Evolutionary conservation across 352 stramenopile species (phyloP).

Genomic region (Pythium chondricola): DNA sequence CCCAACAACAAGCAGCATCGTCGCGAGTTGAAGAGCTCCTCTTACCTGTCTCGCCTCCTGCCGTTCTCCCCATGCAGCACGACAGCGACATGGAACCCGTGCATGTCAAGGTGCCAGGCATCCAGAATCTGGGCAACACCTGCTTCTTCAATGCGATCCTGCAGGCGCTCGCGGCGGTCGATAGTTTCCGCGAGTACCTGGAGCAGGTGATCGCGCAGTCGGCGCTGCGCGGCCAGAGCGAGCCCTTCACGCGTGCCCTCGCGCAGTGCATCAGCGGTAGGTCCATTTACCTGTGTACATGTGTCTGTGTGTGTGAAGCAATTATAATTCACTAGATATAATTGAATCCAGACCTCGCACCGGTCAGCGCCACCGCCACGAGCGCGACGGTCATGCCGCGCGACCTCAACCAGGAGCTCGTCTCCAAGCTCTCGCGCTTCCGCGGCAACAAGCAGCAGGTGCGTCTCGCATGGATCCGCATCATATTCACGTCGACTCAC

Average conservation of each 20-base stretch:
- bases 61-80: too few species aligned
- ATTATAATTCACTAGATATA: not conserved
- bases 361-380: constrained; percentile 5
- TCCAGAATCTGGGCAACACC: constrained; percentile 87
- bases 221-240: constrained; percentile 24
- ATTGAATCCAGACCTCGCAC: constrained; percentile 17
- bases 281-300: not conserved
- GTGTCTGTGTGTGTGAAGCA: not conserved
- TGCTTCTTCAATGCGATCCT: constrained; percentile 90
- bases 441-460: constrained; percentile 80
- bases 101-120: constrained; percentile 36
- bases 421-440: constrained; percentile 45
- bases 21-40: not conserved
- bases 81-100: too few species aligned
- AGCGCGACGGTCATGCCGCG: constrained; percentile 35
- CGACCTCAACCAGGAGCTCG: constrained; percentile 56
- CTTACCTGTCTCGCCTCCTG: constrained; percentile 1
- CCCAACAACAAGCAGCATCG: constrained; percentile 2
- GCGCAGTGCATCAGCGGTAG: constrained; percentile 61
- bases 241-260: constrained; percentile 62
- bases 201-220: constrained; percentile 44
- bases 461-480: too few species aligned
- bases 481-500: too few species aligned
- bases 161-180: constrained; percentile 70
- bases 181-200: constrained; percentile 66